These are phyloP conservation scores for Vicia sativa DNA, from an alignment of 306 rosid species.

Conservation along the genomic window DNA sequence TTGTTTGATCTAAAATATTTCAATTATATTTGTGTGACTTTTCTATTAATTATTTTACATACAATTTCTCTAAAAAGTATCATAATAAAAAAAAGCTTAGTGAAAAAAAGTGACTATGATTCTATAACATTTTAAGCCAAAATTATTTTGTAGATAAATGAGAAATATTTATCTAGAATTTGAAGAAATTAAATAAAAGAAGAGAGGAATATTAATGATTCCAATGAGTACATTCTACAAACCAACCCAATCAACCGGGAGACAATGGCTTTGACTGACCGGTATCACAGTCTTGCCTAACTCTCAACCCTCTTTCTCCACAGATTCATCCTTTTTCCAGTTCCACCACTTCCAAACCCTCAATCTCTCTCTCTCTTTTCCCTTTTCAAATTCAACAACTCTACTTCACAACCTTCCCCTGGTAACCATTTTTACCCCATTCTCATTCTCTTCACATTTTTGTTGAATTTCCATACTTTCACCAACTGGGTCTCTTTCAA, in stretches of 20 bases:
- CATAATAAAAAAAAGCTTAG: no score
- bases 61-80: no score
- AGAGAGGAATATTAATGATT: constrained; percentile 20
- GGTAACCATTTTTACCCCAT: not conserved
- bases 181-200: no score
- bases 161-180: no score
- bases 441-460: not conserved
- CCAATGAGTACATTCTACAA: constrained; percentile 8
- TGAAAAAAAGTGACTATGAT: no score
- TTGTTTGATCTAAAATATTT: no score
- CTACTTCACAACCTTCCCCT: no score
- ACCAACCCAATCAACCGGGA: not conserved
- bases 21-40: no score
- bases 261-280: constrained; percentile 23
- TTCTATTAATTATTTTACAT: no score
- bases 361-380: not conserved
- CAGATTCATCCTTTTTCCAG: not conserved
- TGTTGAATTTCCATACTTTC: constrained; percentile 30
- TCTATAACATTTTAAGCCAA: no score
- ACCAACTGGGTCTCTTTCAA: constrained; percentile 40
- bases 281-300: constrained; percentile 6
- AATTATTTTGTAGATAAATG: no score
- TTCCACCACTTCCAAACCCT: constrained; percentile 11
- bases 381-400: no score
- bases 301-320: not conserved